These are phyloP conservation scores for Schizopora paradoxa DNA, from an alignment of 1,284 basidiomycete genomes.

Conservation along the genomic window DNA sequence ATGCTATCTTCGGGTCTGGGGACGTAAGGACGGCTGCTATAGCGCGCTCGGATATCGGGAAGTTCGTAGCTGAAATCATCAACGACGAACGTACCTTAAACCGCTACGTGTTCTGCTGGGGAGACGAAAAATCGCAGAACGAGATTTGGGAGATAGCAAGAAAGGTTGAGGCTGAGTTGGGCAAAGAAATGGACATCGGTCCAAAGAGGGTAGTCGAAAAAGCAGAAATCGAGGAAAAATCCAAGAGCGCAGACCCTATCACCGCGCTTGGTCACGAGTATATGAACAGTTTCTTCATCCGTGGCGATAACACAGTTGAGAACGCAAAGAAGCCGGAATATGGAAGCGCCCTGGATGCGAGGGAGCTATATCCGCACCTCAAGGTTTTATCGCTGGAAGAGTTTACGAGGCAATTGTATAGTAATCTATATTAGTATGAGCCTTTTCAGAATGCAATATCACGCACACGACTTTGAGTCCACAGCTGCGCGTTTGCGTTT, in stretches of 20 bases:
- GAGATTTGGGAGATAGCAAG: constrained; percentile 3
- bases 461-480: too few relatives aligned
- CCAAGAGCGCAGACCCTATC: background rate
- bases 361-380: constrained; percentile 10
- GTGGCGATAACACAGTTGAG: constrained; percentile 12
- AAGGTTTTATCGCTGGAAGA: constrained; percentile 2
- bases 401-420: constrained; percentile 1
- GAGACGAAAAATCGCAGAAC: constrained; percentile 22
- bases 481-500: too few relatives aligned
- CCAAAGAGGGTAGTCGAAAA: background rate
- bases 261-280: background rate
- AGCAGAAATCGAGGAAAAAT: background rate
- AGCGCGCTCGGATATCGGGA: constrained; percentile 11
- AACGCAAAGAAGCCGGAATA: constrained; percentile 7
- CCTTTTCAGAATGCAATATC: too few relatives aligned
- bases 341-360: constrained; percentile 12
- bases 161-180: constrained; percentile 1
- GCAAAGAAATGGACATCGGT: background rate
- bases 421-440: too few relatives aligned
- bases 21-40: constrained; percentile 17
- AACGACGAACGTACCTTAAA: constrained; percentile 25
- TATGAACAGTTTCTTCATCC: constrained; percentile 1
- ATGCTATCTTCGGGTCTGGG: constrained; percentile 5
- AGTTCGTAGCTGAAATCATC: constrained; percentile 18
- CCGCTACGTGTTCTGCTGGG: constrained; percentile 25